phyloP scores from a whole-genome alignment of 352 stramenopile genomes.

The Pilasporangium apinafurcum region DNA sequence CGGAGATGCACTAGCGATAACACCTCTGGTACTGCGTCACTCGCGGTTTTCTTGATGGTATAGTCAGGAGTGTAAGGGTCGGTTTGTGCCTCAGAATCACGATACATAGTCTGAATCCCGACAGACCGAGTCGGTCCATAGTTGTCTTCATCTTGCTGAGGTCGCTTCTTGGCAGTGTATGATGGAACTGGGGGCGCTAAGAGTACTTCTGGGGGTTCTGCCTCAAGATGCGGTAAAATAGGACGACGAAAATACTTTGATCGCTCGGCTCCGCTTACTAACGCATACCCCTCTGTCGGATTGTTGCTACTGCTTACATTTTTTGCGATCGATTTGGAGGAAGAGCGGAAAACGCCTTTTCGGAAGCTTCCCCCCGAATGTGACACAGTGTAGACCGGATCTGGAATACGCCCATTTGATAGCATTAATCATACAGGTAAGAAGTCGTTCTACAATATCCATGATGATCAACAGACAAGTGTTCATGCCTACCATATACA shows the following conservation, averaged over 20 bases:
- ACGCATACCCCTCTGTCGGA: conserved; percentile 21
- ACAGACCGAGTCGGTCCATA: conserved; percentile 52
- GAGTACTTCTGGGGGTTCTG: conserved; percentile 82
- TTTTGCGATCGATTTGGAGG: conserved; percentile 10
- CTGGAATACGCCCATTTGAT: too few species aligned
- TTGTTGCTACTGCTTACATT: conserved; percentile 22
- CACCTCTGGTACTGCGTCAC: conserved; percentile 70
- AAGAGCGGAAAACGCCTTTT: conserved; percentile 47
- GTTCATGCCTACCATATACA: conserved; percentile 55
- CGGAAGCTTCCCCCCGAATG: conserved; percentile 54
- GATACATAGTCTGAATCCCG: conserved; percentile 88
- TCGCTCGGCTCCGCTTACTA: conserved; percentile 67
- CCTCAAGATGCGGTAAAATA: conserved; percentile 84
- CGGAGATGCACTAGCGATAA: conserved; percentile 70
- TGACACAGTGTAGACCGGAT: conserved; percentile 73
- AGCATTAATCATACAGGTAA: too few species aligned
- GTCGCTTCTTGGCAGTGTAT: conserved; percentile 20
- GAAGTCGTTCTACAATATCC: too few species aligned
- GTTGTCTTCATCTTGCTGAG: conserved; percentile 20
- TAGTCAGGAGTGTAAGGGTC: conserved; percentile 92
- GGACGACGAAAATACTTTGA: conserved; percentile 88
- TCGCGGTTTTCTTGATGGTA: conserved; percentile 58
- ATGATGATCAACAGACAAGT: background rate
- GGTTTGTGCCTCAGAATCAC: conserved; percentile 92
- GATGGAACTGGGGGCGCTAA: conserved; percentile 52